Evolutionary conservation across 2,329 filamentous ascomycete genomes (phyloP), one percentile per base, ranked within the genome.

Genomic region (Cladorrhinum sp.): DNA sequence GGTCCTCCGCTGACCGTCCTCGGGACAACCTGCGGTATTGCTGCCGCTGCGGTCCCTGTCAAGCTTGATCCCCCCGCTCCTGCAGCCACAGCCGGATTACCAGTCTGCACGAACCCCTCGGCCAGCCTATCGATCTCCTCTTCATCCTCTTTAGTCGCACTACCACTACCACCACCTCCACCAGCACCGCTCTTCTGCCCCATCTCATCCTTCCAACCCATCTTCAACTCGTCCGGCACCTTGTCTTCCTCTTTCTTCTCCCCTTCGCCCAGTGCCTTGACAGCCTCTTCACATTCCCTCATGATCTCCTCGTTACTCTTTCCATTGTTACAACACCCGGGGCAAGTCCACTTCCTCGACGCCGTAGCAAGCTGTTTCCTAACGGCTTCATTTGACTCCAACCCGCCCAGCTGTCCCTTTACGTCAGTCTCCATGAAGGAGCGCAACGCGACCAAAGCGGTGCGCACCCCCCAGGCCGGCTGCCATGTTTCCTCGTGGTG

Each of bases 401-500:
- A 80, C 0, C 95, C 95, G 12, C 95, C 95, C 1, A 99, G 80
- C 78, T 98, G 95, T 1, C 95, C 95, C 68, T 85, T 86, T 8
- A 90, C 87, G 67, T 94, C 91, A 2, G 89, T 93, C 73, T 96
- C 92, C 92, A 99, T 98, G 75, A 97, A 97, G 68, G 86, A 89
- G 58, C 95, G 80, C 54, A 98, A 85, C 14, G 86, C 86, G 48
- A 87, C 84, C 6, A 99, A 78, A 16, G 95, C 94, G 3, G 95
- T 98, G 62, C 95, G 84, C 9, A 99, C 89, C 0, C 95, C 95
- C 95, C 95, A 99, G 0, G 95, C 95, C 0, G 95, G 95, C 81
- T 97, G 94, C 95, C 95, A 99, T 16, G 91, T 96, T 79, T 98
- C 95, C 74, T 98, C 95, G 76, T 99, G 95, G 75, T 97, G 94